Evolutionary conservation across 1,284 basidiomycete species (phyloP).

Genomic region (Macrocystidia cucumis): DNA sequence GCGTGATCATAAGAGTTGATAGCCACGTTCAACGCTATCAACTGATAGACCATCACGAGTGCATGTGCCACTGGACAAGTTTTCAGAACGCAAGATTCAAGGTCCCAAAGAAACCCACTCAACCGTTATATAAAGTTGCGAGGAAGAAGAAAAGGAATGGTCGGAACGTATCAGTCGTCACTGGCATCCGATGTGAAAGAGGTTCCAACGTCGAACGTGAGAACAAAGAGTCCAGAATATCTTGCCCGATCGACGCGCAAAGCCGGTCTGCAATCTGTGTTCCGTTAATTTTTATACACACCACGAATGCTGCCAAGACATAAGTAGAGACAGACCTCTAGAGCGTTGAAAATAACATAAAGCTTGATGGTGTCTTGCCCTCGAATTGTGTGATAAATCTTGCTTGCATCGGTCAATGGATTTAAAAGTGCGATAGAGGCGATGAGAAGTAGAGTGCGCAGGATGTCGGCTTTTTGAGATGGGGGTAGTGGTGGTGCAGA

Average conservation of each 20-base stretch:
- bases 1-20: slow-evolving; percentile 99
- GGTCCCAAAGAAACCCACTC: too few relatives aligned
- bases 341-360: slow-evolving; percentile 98
- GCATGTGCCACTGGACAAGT: slow-evolving; percentile 68
- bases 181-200: slow-evolving; percentile 52
- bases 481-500: slow-evolving; percentile 58
- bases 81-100: slow-evolving; percentile 3
- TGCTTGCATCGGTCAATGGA: slow-evolving; percentile 90
- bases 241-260: slow-evolving; percentile 96
- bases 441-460: slow-evolving; percentile 74
- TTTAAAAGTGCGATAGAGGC: slow-evolving; percentile 72
- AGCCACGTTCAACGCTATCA: slow-evolving; percentile 94
- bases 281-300: slow-evolving; percentile 2
- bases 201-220: slow-evolving; percentile 84
- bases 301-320: slow-evolving; percentile 1
- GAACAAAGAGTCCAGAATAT: slow-evolving; percentile 94
- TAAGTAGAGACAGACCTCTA: slow-evolving; percentile 58
- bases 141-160: slow-evolving; percentile 85
- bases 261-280: slow-evolving; percentile 90
- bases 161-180: slow-evolving; percentile 59
- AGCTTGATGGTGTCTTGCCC: slow-evolving; percentile 98
- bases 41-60: slow-evolving; percentile 95
- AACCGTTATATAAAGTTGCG: slow-evolving; percentile 80
- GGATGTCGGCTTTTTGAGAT: slow-evolving; percentile 88
- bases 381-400: slow-evolving; percentile 98